Evolutionary conservation across 2,329 filamentous ascomycete species (phyloP).

Genomic region (Alternaria longipes): DNA sequence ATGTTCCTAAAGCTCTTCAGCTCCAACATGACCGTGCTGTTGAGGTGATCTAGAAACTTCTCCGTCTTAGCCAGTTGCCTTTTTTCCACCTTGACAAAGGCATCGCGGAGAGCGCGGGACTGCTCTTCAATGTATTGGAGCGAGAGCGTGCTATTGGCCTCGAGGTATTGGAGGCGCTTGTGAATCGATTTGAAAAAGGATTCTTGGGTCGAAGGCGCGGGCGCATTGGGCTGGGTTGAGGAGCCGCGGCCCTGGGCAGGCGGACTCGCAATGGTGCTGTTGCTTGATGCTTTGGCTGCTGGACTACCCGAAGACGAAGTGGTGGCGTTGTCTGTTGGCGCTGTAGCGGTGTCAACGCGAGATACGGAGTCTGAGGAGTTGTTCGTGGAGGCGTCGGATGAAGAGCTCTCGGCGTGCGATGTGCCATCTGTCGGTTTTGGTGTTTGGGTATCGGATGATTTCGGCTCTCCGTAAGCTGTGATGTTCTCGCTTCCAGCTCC

Average conservation of each 20-base stretch:
- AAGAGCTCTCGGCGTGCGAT: slow-evolving; percentile 11
- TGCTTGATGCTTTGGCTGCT: slow-evolving; percentile 24
- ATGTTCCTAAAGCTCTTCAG: slow-evolving; percentile 68
- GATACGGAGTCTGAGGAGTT: slow-evolving; percentile 12
- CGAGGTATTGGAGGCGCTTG: slow-evolving; percentile 88
- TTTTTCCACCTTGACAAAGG: slow-evolving; percentile 85
- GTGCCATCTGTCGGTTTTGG: neutral
- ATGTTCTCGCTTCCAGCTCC: neutral
- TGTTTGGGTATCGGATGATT: neutral
- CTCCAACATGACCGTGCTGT: slow-evolving; percentile 84
- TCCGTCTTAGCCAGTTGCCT: slow-evolving; percentile 85
- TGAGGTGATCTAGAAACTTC: slow-evolving; percentile 83
- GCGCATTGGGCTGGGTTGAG: slow-evolving; percentile 58
- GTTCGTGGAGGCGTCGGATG: slow-evolving; percentile 8
- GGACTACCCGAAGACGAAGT: slow-evolving; percentile 18
- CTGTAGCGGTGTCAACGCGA: slow-evolving; percentile 19
- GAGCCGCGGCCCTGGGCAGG: slow-evolving; percentile 39
- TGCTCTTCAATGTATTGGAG: slow-evolving; percentile 97
- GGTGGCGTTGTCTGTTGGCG: slow-evolving; percentile 22
- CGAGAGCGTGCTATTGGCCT: slow-evolving; percentile 90
- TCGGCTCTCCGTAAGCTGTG: neutral
- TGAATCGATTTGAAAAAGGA: slow-evolving; percentile 97
- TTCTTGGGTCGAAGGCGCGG: slow-evolving; percentile 88
- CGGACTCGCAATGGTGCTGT: slow-evolving; percentile 29
- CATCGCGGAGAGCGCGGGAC: slow-evolving; percentile 87